Conservation (phyloP, 1,284 basidiomycete genomes). For the Calocybe gambosa region DNA sequence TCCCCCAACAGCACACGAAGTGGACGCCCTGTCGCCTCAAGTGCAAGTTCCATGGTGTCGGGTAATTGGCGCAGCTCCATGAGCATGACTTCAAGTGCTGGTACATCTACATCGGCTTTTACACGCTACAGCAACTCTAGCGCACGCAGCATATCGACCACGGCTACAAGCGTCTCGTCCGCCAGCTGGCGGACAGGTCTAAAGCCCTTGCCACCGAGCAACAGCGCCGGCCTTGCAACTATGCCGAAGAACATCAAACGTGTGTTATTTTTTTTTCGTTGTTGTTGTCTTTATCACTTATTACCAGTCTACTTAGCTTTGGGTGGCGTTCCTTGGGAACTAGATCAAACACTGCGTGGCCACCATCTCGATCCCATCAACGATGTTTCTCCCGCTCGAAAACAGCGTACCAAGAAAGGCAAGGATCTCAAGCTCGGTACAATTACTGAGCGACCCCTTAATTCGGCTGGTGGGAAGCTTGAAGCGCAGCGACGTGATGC, state of each 20-base stretch:
- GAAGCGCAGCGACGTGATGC: conserved; percentile 45
- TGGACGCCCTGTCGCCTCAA: conserved; percentile 45
- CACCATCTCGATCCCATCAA: conserved; percentile 53
- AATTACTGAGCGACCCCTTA: conserved; percentile 59
- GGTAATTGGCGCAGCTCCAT: conserved; percentile 72
- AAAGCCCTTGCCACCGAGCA: conserved; percentile 26
- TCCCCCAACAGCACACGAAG: conserved; percentile 54
- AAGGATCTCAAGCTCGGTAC: conserved; percentile 64
- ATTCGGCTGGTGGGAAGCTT: conserved; percentile 27
- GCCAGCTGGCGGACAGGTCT: conserved; percentile 58
- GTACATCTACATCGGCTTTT: conserved; percentile 63
- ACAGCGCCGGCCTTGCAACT: conserved; percentile 26
- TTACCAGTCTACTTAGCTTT: conserved; percentile 43
- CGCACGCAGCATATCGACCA: conserved; percentile 64
- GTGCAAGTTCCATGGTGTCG: conserved; percentile 53
- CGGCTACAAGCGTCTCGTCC: conserved; percentile 69
- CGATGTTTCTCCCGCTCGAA: conserved; percentile 55
- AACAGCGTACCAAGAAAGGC: conserved; percentile 58
- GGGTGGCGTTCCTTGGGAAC: conserved; percentile 68
- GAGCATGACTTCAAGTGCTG: conserved; percentile 60
- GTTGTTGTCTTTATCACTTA: conserved; percentile 2
- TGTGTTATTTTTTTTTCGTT: conserved; percentile 35
- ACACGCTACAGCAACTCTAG: conserved; percentile 76
- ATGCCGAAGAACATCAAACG: conserved; percentile 74
- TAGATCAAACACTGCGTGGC: conserved; percentile 59